Evolutionary conservation across 768 basidiomycete species (phyloP), one percentile per base, ranked within the genome.

Genomic region (Cyclocybe aegerita): DNA sequence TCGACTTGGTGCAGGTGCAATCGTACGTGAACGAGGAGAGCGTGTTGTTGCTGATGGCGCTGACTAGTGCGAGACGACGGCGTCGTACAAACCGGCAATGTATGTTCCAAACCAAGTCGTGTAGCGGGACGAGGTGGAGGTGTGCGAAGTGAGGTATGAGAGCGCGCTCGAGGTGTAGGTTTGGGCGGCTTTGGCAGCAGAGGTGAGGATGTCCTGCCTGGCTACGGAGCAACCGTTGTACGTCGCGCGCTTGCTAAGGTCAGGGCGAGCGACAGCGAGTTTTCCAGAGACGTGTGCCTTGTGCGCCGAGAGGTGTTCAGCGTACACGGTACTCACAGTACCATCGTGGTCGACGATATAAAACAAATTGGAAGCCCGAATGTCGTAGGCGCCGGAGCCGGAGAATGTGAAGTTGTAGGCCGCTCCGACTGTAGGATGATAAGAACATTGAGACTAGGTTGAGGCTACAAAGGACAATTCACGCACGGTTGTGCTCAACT

Each of bases 21-120:
- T 74, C 72, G 51, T 58, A 76, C 0, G 55, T 67, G 60, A 62
- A 71, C 7, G 57, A 44, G 0, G 66, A 62, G 59, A 69, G 69
- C 30, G 41, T 44, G 60, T 67, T 67, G 51, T 62, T 39, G 57
- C 53, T 65, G 53, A 80, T 69, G 29, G 62, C 61, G 9, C 51
- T 46, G 68, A 60, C n/a, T n/a, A 79, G 59, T 79, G 77, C 42
- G 65, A 63, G 7, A 46, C 41, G 43, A 75, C 69, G 11, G 69
- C 76, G 48, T 42, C 56, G 60, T 74, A 69, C 39, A 69, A 70
- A 9, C 66, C 33, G 35, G 58, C 42, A 23, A 62, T 70, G 64
- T 72, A 76, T 30, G 74, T 58, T 31, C 79, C 79, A 60, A 81
- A 81, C 78, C 79, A 81, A 32, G 77, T 77, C n/a, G 64, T 71